phyloP scores from a whole-genome alignment of 805 yeast genomes.

The Candida maltosa region DNA sequence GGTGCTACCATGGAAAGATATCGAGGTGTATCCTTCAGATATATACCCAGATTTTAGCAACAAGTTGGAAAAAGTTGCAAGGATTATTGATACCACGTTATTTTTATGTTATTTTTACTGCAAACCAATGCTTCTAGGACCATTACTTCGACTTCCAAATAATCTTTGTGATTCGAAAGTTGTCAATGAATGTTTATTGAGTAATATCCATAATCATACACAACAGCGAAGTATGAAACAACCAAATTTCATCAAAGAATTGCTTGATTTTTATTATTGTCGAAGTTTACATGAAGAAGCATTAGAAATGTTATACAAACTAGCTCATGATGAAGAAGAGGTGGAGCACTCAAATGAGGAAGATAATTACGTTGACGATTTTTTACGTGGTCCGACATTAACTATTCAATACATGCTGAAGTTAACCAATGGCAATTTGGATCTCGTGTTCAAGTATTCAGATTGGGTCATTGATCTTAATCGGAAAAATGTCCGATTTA shows the following conservation, averaged over 20 bases:
- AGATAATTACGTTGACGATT: constrained; percentile 20
- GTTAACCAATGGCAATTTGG: constrained; percentile 46
- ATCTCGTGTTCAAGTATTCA: constrained; percentile 55
- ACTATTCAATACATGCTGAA: constrained; percentile 58
- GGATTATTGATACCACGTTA: constrained; percentile 71
- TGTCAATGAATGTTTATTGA: constrained; percentile 53
- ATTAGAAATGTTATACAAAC: constrained; percentile 49
- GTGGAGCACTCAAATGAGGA: constrained; percentile 8
- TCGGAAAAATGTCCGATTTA: constrained; percentile 32
- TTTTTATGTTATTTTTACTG: constrained; percentile 71
- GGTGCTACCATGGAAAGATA: constrained; percentile 43
- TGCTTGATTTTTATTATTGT: constrained; percentile 75
- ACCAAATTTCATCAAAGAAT: constrained; percentile 54
- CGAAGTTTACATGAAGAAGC: constrained; percentile 64
- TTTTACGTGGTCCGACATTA: constrained; percentile 37
- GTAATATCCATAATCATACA: constrained; percentile 22
- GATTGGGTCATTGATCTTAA: constrained; percentile 41
- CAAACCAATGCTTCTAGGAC: constrained; percentile 73
- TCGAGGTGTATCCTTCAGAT: constrained; percentile 38
- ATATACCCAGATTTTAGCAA: constrained; percentile 33
- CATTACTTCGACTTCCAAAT: constrained; percentile 67
- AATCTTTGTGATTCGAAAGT: constrained; percentile 68
- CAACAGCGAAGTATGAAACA: constrained; percentile 10
- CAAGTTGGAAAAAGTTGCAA: constrained; percentile 28
- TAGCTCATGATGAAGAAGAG: constrained; percentile 16